These are phyloP conservation scores for Hemileia vastatrix DNA, from an alignment of 1,284 basidiomycete species.

Conservation along the genomic window DNA sequence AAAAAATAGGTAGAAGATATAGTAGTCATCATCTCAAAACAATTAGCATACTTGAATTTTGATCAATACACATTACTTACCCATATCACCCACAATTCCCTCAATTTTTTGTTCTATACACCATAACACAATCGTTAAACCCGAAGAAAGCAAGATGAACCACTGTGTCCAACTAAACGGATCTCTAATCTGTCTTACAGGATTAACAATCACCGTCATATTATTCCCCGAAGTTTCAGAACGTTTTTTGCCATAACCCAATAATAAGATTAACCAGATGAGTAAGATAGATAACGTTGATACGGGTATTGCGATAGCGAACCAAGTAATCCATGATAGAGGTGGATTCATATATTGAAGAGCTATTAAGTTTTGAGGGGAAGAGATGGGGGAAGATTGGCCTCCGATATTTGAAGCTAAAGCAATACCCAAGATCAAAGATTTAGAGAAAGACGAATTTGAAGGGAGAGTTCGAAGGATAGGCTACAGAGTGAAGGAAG, in stretches of 20 bases:
- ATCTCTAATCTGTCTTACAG: slow-evolving; percentile 70
- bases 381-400: slow-evolving; percentile 59
- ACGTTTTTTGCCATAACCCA: slow-evolving; percentile 71
- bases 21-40: too few relatives aligned
- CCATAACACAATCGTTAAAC: slow-evolving; percentile 84
- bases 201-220: too few relatives aligned
- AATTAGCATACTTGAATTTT: too few relatives aligned
- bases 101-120: slow-evolving; percentile 78
- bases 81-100: slow-evolving; percentile 82
- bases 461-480: slow-evolving; percentile 85
- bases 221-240: slow-evolving; percentile 46
- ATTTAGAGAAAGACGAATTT: slow-evolving; percentile 75
- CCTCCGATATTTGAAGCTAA: slow-evolving; percentile 98
- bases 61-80: too few relatives aligned
- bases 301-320: slow-evolving; percentile 84
- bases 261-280: slow-evolving; percentile 83
- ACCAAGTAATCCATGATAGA: slow-evolving; percentile 87
- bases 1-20: too few relatives aligned
- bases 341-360: slow-evolving; percentile 74
- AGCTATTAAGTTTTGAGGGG: slow-evolving; percentile 95
- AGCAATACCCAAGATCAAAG: slow-evolving; percentile 89
- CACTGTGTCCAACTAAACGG: slow-evolving; percentile 74
- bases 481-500: slow-evolving; percentile 53
- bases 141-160: slow-evolving; percentile 75
- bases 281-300: slow-evolving; percentile 71